A percentile compares a stretch with the other conserved stretches of the same genome.
Evolutionary conservation across 306 rosid genomes (phyloP).

Genomic region (Vigna hirtella): DNA sequence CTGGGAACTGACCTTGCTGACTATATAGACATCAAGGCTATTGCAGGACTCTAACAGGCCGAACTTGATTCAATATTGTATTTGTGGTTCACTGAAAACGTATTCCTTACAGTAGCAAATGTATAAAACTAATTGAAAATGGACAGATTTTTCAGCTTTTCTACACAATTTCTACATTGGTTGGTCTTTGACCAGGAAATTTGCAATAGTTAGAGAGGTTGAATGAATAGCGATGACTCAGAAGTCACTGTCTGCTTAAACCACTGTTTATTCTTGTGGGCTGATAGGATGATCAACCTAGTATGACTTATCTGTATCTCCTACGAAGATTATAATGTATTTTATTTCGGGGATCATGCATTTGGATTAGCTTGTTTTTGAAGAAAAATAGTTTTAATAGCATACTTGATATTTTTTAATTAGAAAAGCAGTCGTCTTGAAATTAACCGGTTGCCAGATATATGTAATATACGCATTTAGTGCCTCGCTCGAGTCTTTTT

Average conservation of each 20-base stretch:
- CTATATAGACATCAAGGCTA: conserved; percentile 25
- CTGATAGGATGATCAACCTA: not conserved
- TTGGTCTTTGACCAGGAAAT: conserved; percentile 30
- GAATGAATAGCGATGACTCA: conserved; percentile 28
- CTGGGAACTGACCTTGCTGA: conserved; percentile 59
- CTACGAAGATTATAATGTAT: not conserved
- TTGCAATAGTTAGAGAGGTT: conserved; percentile 27
- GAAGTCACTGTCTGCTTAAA: not conserved
- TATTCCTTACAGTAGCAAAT: conserved; percentile 7
- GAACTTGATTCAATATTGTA: conserved; percentile 9
- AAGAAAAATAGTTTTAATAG: not conserved
- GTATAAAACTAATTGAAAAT: conserved; percentile 38
- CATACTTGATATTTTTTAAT: no score
- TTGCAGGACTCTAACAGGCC: conserved; percentile 28
- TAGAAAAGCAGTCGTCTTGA: not conserved
- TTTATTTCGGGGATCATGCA: not conserved
- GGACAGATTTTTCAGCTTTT: conserved; percentile 29
- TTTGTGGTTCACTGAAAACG: conserved; percentile 23
- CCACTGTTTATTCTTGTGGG: conserved; percentile 10
- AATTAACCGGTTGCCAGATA: not conserved
- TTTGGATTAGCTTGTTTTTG: not conserved
- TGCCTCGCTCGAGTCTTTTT: not conserved
- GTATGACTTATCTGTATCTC: not conserved
- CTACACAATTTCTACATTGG: conserved; percentile 23
- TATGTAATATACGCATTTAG: no score